Evolutionary conservation across 1,139 yeast genomes (phyloP), one percentile per base, ranked within the genome.

Genomic region (Kurtzmaniella natalensis): DNA sequence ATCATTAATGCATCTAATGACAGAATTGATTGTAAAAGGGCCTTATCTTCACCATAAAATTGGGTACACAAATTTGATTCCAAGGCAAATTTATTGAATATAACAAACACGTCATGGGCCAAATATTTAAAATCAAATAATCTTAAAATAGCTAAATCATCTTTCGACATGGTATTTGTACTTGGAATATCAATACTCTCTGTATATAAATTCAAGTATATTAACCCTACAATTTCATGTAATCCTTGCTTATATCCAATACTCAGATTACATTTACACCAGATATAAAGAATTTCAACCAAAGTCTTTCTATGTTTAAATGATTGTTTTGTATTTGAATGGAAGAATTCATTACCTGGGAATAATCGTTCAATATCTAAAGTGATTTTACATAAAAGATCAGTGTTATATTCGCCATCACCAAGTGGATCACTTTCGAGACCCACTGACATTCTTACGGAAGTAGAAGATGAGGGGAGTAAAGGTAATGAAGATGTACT

Each of bases 181-280:
- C 48, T 55, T 1, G 72, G 65, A 4, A 68, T 57, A 9, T 36
- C 45, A 1, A 60, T 46, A 2, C 69, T 51, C 50, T 75, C 81
- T 7, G 53, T 50, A 40, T 59, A 51, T n/a, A 78, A 41, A 39
- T 69, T 72, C 37, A 76, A 54, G 47, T 70, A 79, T 2, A 81
- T 59, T 37, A 79, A 50, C 1, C 86, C 88, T 41, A 78, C 60
- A 10, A 81, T 61, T 49, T 81, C 89, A 53, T 81, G 89, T 41
- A 76, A 64, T 0, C 89, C 89, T 48, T 81, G 89, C 45, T 75
- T 78, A 51, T 81, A 81, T 2, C 77, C 74, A n/a, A 68, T 61
- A 27, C 56, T 53, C 17, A 72, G 68, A 45, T 76, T 75, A 42
- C 70, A 64, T 45, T 71, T 69, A 20, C 77, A 58, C 71, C 80